Evolutionary conservation across 441 rosid genomes (phyloP), one percentile per base, ranked within the genome.

Genomic region (Viola pubescens): DNA sequence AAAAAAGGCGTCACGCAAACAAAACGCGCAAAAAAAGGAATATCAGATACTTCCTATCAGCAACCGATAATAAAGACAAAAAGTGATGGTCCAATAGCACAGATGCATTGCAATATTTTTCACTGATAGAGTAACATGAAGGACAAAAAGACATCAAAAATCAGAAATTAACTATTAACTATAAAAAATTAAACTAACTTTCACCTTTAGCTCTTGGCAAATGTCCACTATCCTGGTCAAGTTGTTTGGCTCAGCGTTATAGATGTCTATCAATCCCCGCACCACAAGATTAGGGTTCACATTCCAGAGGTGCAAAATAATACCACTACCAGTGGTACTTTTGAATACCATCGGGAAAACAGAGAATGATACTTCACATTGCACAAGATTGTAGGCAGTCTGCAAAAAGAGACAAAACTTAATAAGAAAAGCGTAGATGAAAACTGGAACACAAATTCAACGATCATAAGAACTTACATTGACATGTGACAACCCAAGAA

Each of bases 161-260:
- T 26, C 34, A 26, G 34, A 26, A 52, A 4, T 0, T 52, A 34
- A 52, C 55, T 4, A 46, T 46, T 0, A 46, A 46, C n/a, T 46
- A 43, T 43, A 43, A 10, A 26, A 43, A 10, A 26, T 26, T 26
- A 46, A 10, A 7, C 49, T 52, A 14, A 52, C 55, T n/a, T 56
- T 76, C 73, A 94, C 99, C 99, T 90, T 83, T 34, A 80, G 77
- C 69, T 94, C 97, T 73, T 82, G 94, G 67, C 86, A 85, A 69
- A 81, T 76, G 57, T 94, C 96, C 67, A 86, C 46, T 64, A 94
- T 76, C 68, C 82, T 87, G 56, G 62, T 73, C 71, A 80, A 60
- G 78, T 71, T 62, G 53, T 88, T 92, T 53, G 87, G 79, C 56
- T 90, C 91, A 52, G 50, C 58, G 61, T 71, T 73, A 64, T 69